Evolutionary conservation across 352 stramenopile genomes (phyloP), one percentile per base, ranked within the genome.

Genomic region (Pythium sukuiense): DNA sequence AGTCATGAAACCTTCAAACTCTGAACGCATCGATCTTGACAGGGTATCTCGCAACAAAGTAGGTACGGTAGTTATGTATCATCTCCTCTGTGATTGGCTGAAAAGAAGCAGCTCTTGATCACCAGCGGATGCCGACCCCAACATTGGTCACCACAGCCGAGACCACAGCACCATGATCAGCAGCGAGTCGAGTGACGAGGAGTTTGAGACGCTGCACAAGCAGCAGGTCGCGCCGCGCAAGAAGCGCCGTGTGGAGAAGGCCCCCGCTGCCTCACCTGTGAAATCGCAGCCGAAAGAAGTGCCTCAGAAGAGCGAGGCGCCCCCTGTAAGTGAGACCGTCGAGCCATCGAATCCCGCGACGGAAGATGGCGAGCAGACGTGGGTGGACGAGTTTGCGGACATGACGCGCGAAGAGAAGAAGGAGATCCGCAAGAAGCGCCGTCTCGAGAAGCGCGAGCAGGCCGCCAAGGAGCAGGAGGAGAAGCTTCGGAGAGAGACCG

Each of bases 171-270:
- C 26, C n/a, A 95, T 95, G 84, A 95, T 95, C 73, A 93, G 84
- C 79, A 95, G 87, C 79, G 87, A 95, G 78, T 95, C 87, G 32
- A 95, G 87, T 59, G 87, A 95, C 78, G 87, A 93, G 58, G 87
- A 95, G 78, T 74, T 95, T n/a, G 67, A 83, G 41, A 83, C 78
- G 74, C 73, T 90, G 63, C 80, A 89, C 72, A 59, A 80, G 70
- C 67, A 63, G 57, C 72, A 76, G 46, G 60, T 73, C 12, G 62
- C 72, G 35, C 57, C 70, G 6, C 74, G 70, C 59, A 76, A 69
- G 54, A 61, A 79, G 41, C 64, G 64, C 48, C 66, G 68, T 55
- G 67, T 49, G 6, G 43, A 56, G n/a, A 18, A 59, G 3, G 29
- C 39, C 3, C 43, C 43, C 30, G 43, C 43, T n/a, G 43, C 43